Evolutionary conservation across 2,329 filamentous ascomycete species (phyloP).

Genomic region (Clonostachys solani): DNA sequence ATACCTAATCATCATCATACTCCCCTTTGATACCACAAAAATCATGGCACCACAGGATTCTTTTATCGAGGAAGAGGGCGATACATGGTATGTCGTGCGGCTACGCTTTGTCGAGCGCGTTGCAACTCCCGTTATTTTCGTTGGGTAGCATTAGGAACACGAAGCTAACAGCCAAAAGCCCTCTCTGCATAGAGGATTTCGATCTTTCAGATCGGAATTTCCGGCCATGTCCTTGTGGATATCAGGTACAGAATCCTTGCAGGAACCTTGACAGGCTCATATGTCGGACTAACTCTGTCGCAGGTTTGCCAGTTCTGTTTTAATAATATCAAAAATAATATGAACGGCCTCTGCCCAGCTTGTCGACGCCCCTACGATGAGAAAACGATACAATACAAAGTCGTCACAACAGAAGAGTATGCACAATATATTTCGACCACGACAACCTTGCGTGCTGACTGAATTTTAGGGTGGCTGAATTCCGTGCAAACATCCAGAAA

Average conservation of each 20-base stretch:
- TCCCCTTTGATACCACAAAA: constrained; percentile 10
- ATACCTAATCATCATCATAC: constrained; percentile 2
- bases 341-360: constrained; percentile 96
- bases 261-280: background rate
- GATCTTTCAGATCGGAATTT: constrained; percentile 98
- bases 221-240: constrained; percentile 93
- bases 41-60: constrained; percentile 65
- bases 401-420: constrained; percentile 92
- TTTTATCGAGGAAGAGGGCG: constrained; percentile 69
- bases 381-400: constrained; percentile 94
- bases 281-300: constrained; percentile 1
- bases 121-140: background rate
- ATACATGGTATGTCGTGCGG: constrained; percentile 52
- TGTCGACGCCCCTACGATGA: constrained; percentile 95
- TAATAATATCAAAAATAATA: constrained; percentile 98
- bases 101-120: background rate
- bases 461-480: constrained; percentile 59
- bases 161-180: constrained; percentile 48
- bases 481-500: constrained; percentile 76
- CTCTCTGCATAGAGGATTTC: constrained; percentile 97
- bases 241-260: constrained; percentile 65
- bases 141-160: constrained; percentile 12
- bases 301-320: constrained; percentile 99
- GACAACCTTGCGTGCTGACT: background rate
- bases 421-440: constrained; percentile 17